These are phyloP conservation scores for Earliella scabrosa DNA, from an alignment of 1,284 basidiomycete genomes.

Conservation along the genomic window DNA sequence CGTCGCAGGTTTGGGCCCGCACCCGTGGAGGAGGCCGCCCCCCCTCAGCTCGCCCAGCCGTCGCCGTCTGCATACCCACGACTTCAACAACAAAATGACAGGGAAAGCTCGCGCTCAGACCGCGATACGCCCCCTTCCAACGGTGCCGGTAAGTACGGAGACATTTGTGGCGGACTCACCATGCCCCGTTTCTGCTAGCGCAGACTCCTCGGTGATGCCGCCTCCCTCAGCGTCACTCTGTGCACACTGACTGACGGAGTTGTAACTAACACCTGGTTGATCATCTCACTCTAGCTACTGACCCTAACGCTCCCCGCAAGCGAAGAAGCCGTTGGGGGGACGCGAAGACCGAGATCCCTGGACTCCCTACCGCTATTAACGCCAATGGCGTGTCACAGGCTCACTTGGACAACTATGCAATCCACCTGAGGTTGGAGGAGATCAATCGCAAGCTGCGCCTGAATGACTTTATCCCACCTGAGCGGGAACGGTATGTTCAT, in stretches of 20 bases:
- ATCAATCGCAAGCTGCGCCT: conserved; percentile 93
- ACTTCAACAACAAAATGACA: conserved; percentile 53
- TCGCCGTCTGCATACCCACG: conserved; percentile 84
- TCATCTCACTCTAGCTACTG: conserved; percentile 59
- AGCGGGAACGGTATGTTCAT: conserved; percentile 78
- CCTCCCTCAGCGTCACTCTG: conserved; percentile 11
- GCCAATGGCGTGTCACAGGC: conserved; percentile 89
- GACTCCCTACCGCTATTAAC: conserved; percentile 90
- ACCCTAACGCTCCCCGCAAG: conserved; percentile 86
- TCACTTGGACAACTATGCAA: conserved; percentile 95
- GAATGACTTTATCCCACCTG: conserved; percentile 96
- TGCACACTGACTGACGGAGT: conserved; percentile 18
- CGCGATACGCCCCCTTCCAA: conserved; percentile 45
- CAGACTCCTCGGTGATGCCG: conserved; percentile 23
- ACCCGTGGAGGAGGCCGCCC: conserved; percentile 71
- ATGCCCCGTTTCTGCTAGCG: conserved; percentile 22
- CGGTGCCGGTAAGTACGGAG: conserved; percentile 36
- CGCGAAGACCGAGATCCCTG: conserved; percentile 85
- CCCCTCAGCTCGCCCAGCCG: conserved; percentile 83
- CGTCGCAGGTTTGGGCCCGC: conserved; percentile 90
- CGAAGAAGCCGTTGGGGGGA: conserved; percentile 96
- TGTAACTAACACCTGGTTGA: conserved; percentile 41
- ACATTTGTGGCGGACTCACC: conserved; percentile 22
- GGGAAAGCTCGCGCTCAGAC: conserved; percentile 53
- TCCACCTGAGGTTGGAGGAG: conserved; percentile 94